Base-by-base conservation (phyloP, 179 eudicot genomes). In the Drosera spatulata region DNA sequence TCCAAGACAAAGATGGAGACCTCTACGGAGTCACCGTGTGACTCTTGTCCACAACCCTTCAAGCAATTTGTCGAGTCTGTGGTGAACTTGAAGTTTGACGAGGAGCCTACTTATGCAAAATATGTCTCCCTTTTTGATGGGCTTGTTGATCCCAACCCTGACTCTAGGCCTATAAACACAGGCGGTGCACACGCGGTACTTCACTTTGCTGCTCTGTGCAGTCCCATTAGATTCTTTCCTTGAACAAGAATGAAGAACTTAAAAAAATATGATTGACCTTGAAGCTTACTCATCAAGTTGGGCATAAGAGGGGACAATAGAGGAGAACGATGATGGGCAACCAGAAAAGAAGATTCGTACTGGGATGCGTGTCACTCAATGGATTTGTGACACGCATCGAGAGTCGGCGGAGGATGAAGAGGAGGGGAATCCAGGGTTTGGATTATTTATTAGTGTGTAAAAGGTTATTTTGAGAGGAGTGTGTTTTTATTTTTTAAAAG, bases 1-100 rank as follows among this genome's bases (percentile, higher is more conserved):
- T 82, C 93, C 78, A 90, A 90, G 77, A 90, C 84, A 79, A 90
- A 90, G 76, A 87, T 90, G 97, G 88, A 86, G 59, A 87, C 96
- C 58, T 87, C 97, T 49, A 85, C 97, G 11, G 96, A 87, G 66
- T 61, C 82, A 7, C 76, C 87, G 50, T 91, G 97, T 65, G 75
- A 82, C 68, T 82, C 85, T 63, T 87, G 88, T 68, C 97, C 97
- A 47, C 79, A 71, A 55, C 97, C 96, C 50, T 91, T 91, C 64
- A 69, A 77, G 6, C 85, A 81, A 44, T 91, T 87, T 66, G 83
- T 91, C 22, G 97, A 91, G 68, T 77, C 72, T 68, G 94, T 91
- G 61, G 97, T 91, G 51, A 85, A 87, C 69, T 74, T 91, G 65
- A 87, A 85, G 80, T 91, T 85, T 66, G 97, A 91, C 60, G 97